A percentile compares a stretch with the other conserved stretches of the same genome.
These are phyloP conservation scores for Aspergillus baeticus DNA, from an alignment of 495 filamentous ascomycete genomes.

Conservation along the genomic window DNA sequence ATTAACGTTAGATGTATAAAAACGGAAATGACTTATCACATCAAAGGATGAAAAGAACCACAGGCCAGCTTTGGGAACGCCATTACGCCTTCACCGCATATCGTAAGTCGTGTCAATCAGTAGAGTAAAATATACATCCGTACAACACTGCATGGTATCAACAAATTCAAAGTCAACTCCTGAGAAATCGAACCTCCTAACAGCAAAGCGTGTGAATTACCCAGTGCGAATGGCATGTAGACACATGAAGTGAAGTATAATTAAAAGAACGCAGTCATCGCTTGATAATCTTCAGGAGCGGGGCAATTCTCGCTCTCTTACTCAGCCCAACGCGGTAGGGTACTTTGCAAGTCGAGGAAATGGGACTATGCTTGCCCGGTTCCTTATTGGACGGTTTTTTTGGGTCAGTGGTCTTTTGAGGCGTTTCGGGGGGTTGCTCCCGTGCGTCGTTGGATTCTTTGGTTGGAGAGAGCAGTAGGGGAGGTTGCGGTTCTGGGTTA, in stretches of 20 bases:
- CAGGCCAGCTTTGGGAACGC: not conserved
- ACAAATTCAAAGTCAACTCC: too few species aligned
- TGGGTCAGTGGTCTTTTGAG: conserved; percentile 14
- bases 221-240: not conserved
- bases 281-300: conserved; percentile 62
- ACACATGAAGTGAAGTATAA: not conserved
- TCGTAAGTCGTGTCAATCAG: not conserved
- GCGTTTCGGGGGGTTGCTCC: conserved; percentile 21
- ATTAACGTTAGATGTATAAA: not conserved
- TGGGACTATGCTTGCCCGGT: conserved; percentile 46
- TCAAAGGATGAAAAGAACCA: not conserved
- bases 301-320: conserved; percentile 61
- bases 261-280: conserved; percentile 39
- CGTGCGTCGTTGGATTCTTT: not conserved
- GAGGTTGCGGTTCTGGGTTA: not conserved
- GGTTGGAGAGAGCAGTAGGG: not conserved
- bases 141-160: not conserved
- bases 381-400: conserved; percentile 21
- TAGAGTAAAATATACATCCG: not conserved
- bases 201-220: not conserved
- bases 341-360: conserved; percentile 53
- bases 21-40: not conserved
- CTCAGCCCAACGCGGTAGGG: conserved; percentile 67
- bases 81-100: not conserved
- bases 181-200: not conserved